A percentile compares a stretch with the other conserved stretches of the same genome.
Conservation (phyloP, 164 flowering plant genomes). For the Magnolia kwangsiensis region DNA sequence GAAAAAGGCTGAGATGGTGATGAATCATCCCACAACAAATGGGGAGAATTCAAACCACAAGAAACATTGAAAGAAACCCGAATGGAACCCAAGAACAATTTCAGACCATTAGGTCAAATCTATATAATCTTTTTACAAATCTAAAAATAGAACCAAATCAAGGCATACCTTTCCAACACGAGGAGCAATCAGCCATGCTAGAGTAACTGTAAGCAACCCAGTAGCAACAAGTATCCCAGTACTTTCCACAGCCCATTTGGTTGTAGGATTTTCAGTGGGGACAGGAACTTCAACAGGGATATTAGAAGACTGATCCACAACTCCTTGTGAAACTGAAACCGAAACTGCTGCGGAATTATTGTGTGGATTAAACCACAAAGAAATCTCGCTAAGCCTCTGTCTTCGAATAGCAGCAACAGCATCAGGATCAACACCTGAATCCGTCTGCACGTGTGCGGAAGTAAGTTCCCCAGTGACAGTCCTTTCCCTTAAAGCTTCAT, state of each 20-base stretch:
- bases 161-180: constrained; percentile 85
- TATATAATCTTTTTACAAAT: neutral
- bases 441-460: constrained; percentile 32
- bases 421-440: constrained; percentile 76
- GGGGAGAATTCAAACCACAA: no score
- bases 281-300: constrained; percentile 33
- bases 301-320: constrained; percentile 48
- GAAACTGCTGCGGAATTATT: constrained; percentile 34
- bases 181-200: constrained; percentile 97
- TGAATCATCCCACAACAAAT: no score
- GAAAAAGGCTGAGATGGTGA: no score
- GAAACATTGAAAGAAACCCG: no score
- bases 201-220: constrained; percentile 92
- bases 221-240: constrained; percentile 91
- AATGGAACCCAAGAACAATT: no score
- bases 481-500: constrained; percentile 73
- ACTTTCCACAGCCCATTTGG: constrained; percentile 93
- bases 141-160: neutral
- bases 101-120: no score
- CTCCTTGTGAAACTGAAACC: constrained; percentile 38
- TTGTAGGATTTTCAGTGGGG: constrained; percentile 61
- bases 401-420: constrained; percentile 87
- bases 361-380: constrained; percentile 78
- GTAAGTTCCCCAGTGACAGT: constrained; percentile 64
- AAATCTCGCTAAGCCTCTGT: constrained; percentile 85